phyloP scores from a whole-genome alignment of 148 eudicot species.

The Pouteria glomerata region DNA sequence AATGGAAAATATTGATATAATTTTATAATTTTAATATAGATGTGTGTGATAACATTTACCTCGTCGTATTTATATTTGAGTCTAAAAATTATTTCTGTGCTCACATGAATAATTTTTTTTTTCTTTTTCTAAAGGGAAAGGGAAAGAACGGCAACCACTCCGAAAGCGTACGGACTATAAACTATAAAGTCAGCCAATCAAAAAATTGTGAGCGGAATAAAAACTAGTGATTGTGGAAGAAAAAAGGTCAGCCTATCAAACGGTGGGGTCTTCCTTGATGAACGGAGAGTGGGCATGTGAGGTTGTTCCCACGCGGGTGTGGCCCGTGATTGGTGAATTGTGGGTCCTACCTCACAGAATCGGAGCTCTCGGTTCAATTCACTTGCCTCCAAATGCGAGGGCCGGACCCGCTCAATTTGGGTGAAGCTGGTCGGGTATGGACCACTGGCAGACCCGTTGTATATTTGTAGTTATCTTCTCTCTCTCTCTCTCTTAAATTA shows the following conservation, averaged over 20 bases:
- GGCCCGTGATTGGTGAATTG: neutral
- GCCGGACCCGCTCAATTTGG: neutral
- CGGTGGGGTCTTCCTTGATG: neutral
- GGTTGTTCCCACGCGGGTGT: neutral
- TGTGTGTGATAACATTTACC: too few species aligned
- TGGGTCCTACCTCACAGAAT: neutral
- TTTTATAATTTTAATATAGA: too few species aligned
- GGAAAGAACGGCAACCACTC: neutral
- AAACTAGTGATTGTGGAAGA: neutral
- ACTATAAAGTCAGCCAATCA: neutral
- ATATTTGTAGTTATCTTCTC: too few species aligned
- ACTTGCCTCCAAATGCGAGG: too few species aligned
- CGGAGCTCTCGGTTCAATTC: neutral
- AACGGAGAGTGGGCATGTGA: constrained; percentile 2
- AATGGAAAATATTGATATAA: too few species aligned
- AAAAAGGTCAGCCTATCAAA: neutral
- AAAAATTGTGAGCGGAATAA: neutral
- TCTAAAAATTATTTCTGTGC: too few species aligned
- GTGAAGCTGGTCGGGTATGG: neutral
- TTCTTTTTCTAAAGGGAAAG: too few species aligned
- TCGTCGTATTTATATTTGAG: too few species aligned
- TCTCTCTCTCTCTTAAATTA: too few species aligned
- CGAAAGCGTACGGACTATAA: neutral
- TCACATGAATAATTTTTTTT: too few species aligned
- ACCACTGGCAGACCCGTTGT: neutral